These are phyloP conservation scores for Aspergillus coremiiformis DNA, from an alignment of 495 filamentous ascomycete species.

Conservation along the genomic window DNA sequence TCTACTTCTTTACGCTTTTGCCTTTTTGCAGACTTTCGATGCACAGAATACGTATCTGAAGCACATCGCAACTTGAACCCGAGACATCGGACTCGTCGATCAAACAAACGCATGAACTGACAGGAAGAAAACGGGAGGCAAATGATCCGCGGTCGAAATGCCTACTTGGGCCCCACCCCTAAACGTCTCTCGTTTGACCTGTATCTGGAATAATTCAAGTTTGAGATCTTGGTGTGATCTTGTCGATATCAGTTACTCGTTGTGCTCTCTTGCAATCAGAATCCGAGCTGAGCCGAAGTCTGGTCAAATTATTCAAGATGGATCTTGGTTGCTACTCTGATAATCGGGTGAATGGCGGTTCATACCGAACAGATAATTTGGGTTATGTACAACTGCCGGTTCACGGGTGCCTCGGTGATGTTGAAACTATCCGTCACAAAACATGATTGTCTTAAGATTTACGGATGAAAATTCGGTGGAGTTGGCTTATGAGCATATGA, in stretches of 20 bases:
- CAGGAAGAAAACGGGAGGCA: background rate
- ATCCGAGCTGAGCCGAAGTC: background rate
- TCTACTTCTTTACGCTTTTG: conserved; percentile 37
- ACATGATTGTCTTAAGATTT: background rate
- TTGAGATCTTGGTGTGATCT: background rate
- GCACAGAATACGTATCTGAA: conserved; percentile 4
- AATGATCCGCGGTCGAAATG: background rate
- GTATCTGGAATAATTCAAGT: background rate
- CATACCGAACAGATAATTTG: background rate
- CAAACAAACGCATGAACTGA: background rate
- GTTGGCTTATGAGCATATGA: background rate
- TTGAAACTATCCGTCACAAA: background rate
- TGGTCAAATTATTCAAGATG: background rate
- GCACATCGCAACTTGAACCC: conserved; percentile 17
- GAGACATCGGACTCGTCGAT: background rate
- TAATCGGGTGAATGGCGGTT: background rate
- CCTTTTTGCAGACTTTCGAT: conserved; percentile 22
- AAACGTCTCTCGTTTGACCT: background rate
- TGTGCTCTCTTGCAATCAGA: background rate
- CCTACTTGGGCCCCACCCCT: background rate
- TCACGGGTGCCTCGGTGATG: background rate
- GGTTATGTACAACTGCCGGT: background rate
- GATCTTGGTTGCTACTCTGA: background rate
- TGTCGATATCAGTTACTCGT: background rate
- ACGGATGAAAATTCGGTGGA: background rate